Base-by-base conservation (phyloP, 495 filamentous ascomycete species). In the Penicillium diatomitis region DNA sequence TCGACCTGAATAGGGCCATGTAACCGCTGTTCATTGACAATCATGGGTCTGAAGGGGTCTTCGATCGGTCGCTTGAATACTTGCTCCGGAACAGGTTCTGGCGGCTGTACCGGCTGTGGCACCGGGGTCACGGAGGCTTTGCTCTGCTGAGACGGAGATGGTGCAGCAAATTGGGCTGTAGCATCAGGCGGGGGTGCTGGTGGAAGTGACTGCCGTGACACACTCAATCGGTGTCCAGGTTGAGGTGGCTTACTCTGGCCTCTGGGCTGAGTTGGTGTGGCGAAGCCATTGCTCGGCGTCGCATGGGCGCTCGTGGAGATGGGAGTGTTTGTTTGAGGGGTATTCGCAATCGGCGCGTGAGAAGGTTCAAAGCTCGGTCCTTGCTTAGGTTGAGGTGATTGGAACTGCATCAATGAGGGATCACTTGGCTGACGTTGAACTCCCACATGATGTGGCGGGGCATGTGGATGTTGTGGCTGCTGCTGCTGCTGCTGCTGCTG, bases 1-100 rank as follows among this genome's bases (percentile, higher is more conserved):
- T 75, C 73, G 7, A 84, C 66, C 46, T 81, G 73, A 47, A 88
- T 68, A 2, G 85, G 85, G 8, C 86, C 87, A 62, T 80, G 81
- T 0, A 77, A 71, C 49, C 77, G 55, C 68, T 72, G 55, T 76
- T 78, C 67, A 8, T 59, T 58, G 12, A 73, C 34, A 3, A 84
- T 79, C 64, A 78, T 82, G 3, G 86, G 82, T 49, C 82, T 75
- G 55, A 72, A 71, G 5, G 64, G 57, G 33, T 75, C 70, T 44
- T 67, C 64, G 49, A 71, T 67, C 8, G 68, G 62, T 32, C 63
- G 61, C 56, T 72, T 72, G 39, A 68, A 65, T 4, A 72, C 73
- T 54, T 74, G 74, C 31, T 77, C 73, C 41, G 64, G 62, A 32
- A 68, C 64, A 39, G 72, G 70, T 7, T 77, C 74, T 34, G 34